Conservation (phyloP, 2,329 filamentous ascomycete species). For the Colletotrichum sidae region DNA sequence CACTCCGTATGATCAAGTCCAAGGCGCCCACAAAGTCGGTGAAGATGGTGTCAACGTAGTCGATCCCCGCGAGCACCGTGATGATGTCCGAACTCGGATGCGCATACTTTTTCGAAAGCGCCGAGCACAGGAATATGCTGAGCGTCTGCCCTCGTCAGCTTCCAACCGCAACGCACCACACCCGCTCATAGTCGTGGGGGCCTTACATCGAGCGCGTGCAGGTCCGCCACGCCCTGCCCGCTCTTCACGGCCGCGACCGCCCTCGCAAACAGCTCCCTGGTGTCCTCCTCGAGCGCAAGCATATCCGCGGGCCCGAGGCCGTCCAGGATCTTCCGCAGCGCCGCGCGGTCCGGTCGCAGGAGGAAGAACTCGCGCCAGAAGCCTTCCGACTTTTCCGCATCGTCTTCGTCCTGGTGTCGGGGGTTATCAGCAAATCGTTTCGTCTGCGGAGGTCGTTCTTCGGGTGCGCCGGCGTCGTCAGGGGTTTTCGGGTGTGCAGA, state of each 20-base stretch:
- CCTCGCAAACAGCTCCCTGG: conserved; percentile 80
- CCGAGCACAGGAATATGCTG: conserved; percentile 84
- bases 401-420: conserved; percentile 68
- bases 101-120: conserved; percentile 90
- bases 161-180: background rate
- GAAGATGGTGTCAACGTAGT: conserved; percentile 88
- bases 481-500: too few species aligned
- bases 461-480: background rate
- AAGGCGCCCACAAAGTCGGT: conserved; percentile 87
- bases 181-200: background rate
- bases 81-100: conserved; percentile 97
- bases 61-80: conserved; percentile 86
- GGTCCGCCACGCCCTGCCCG: conserved; percentile 70
- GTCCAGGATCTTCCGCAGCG: conserved; percentile 76
- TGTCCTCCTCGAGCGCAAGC: conserved; percentile 80
- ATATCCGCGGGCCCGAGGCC: conserved; percentile 80
- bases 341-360: conserved; percentile 79
- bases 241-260: conserved; percentile 77
- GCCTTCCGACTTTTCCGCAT: conserved; percentile 80
- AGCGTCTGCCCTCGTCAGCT: conserved; percentile 73
- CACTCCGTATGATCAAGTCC: conserved; percentile 85
- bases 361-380: conserved; percentile 99
- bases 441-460: background rate
- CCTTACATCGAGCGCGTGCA: conserved; percentile 87
- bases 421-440: conserved; percentile 1